Conservation (phyloP, 148 eudicot species). For the Dysphania ambrosioides region DNA sequence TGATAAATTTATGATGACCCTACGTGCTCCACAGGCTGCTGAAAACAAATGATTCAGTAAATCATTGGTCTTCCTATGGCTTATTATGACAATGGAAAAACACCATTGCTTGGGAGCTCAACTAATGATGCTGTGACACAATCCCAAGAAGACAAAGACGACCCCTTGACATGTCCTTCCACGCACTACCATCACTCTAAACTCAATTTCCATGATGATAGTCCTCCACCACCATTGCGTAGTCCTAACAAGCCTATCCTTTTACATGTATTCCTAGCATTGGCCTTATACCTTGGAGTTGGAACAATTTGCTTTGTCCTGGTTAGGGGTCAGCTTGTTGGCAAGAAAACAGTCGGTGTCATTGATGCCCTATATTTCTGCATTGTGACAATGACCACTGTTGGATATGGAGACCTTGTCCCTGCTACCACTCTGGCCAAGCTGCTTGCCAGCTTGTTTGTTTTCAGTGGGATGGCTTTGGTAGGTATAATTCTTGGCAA, state of each 20-base stretch:
- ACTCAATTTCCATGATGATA: conserved; percentile 6
- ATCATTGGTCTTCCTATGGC: conserved; percentile 9
- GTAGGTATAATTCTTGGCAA: conserved; percentile 60
- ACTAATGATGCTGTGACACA: conserved; percentile 23
- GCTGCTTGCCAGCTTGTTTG: conserved; percentile 53
- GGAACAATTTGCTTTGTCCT: conserved; percentile 57
- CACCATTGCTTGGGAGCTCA: conserved; percentile 42
- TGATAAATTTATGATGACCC: not conserved
- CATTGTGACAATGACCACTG: conserved; percentile 79
- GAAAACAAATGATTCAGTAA: not conserved
- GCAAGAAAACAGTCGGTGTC: conserved; percentile 52
- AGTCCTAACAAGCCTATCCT: conserved; percentile 28
- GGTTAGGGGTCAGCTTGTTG: conserved; percentile 47
- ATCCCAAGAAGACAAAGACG: conserved; percentile 20
- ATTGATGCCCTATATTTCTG: conserved; percentile 73
- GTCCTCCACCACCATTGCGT: conserved; percentile 18
- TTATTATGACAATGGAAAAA: conserved; percentile 25
- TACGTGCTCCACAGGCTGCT: not conserved
- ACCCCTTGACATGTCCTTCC: conserved; percentile 27
- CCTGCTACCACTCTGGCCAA: conserved; percentile 56
- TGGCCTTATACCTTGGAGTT: conserved; percentile 39
- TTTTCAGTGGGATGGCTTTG: conserved; percentile 62
- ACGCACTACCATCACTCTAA: conserved; percentile 8
- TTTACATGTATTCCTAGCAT: conserved; percentile 26
- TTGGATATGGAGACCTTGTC: conserved; percentile 89